These are phyloP conservation scores for Carex parvula DNA, from an alignment of 176 grass and related monocot genomes.

Conservation along the genomic window DNA sequence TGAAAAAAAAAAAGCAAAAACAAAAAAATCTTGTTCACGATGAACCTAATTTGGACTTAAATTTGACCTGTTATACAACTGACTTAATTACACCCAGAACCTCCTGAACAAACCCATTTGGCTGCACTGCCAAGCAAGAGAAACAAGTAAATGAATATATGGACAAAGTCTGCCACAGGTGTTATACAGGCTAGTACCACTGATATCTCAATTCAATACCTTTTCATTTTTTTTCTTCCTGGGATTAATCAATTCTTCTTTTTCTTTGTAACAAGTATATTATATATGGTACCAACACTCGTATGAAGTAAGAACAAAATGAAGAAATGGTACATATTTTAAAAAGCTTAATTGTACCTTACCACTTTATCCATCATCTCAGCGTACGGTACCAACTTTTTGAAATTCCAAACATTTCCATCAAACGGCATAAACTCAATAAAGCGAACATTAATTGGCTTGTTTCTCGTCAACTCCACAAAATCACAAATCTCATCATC, in stretches of 20 bases:
- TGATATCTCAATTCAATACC: not conserved
- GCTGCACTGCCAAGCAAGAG: not conserved
- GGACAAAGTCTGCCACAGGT: not conserved
- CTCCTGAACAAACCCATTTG: not conserved
- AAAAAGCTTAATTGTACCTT: slow-evolving; percentile 49
- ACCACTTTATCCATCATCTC: slow-evolving; percentile 95
- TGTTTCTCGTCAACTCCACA: slow-evolving; percentile 80
- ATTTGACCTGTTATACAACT: not conserved
- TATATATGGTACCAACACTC: not conserved
- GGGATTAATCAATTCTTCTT: not conserved
- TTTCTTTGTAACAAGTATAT: not conserved
- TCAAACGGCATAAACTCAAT: slow-evolving; percentile 99
- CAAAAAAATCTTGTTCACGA: not conserved
- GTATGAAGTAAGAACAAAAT: not conserved
- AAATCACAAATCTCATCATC: slow-evolving; percentile 94
- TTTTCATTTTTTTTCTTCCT: not conserved
- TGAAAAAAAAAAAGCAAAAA: too few species aligned
- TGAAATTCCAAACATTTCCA: slow-evolving; percentile 98
- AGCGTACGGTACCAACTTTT: slow-evolving; percentile 88
- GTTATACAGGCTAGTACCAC: not conserved
- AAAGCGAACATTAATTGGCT: slow-evolving; percentile 85
- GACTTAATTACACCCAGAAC: not conserved
- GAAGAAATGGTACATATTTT: not conserved
- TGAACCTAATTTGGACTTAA: not conserved
- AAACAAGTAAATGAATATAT: not conserved